Evolutionary conservation across 345 rosid species (phyloP), one percentile per base, ranked within the genome.

Genomic region (Salix arbutifolia): DNA sequence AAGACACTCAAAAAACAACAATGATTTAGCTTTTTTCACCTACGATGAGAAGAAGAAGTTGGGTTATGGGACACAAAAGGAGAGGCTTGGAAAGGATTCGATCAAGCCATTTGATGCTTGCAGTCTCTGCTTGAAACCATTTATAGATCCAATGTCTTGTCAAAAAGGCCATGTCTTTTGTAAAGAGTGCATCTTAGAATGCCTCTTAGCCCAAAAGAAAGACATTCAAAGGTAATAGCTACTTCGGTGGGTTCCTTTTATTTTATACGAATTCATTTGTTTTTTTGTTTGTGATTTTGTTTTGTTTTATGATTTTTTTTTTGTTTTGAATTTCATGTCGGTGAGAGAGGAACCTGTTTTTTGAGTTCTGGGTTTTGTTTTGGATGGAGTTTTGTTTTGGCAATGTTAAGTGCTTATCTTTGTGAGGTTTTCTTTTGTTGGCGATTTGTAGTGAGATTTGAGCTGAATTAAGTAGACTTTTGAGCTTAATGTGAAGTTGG

Each of bases 1-100:
- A 85, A 85, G 99, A 80, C 99, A 96, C 81, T 96, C 98, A 65
- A 96, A 96, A 89, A 93, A 92, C 90, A 93, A 92, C 88, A 96
- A 93, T 65, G 99, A 96, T 82, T 88, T 93, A 75, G 97, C 99
- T 3, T 96, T 88, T 84, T 96, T 93, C 90, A 96, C 99, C 14
- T 93, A 96, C 90, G 97, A 93, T 66, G 99, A 96, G 92, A 96
- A 96, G 89, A 82, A 85, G 72, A 92, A 93, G 87, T 87, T 96
- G 69, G 97, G 98, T 4, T 96, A 93, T 65, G 99, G 98, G 30
- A 96, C 99, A 42, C 99, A 96, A 86, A 92, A 74, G 85, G 99
- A 96, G 91, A 78, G 99, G 78, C 90, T 96, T 13, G 98, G 99
- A 8, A 93, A 77, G 85, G 99, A 96, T 82, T 96, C 98, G 3